Evolutionary conservation across 768 basidiomycete species (phyloP).

Genomic region (Saitozyma podzolica): DNA sequence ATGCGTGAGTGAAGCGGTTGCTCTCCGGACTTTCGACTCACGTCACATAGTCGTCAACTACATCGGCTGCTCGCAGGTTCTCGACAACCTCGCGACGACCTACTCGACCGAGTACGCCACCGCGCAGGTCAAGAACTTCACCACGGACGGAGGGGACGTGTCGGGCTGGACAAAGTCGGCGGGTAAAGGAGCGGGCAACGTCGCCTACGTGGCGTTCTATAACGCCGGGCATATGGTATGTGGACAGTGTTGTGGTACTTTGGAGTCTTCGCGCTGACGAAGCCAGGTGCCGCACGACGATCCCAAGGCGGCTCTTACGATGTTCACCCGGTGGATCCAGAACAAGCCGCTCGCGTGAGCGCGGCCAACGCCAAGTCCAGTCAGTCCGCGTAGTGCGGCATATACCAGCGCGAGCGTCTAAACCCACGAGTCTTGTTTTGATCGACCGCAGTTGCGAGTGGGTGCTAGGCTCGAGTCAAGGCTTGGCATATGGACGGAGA

Average conservation of each 20-base stretch:
- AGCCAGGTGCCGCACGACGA: slow-evolving; percentile 85
- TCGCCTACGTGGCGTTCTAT: slow-evolving; percentile 74
- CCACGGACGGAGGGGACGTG: slow-evolving; percentile 58
- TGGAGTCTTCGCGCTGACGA: slow-evolving; percentile 2
- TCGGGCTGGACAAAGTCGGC: slow-evolving; percentile 73
- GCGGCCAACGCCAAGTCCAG: not conserved
- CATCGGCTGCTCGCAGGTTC: slow-evolving; percentile 41
- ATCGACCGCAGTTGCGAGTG: no score
- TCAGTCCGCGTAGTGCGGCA: no score
- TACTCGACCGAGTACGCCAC: slow-evolving; percentile 66
- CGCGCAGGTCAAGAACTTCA: slow-evolving; percentile 60
- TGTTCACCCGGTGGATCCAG: slow-evolving; percentile 55
- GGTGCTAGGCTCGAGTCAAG: no score
- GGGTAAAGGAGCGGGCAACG: slow-evolving; percentile 74
- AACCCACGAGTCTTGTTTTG: no score
- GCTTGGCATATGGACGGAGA: no score
- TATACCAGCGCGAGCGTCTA: no score
- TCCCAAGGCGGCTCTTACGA: slow-evolving; percentile 75
- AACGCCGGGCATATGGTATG: slow-evolving; percentile 70
- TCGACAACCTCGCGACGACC: slow-evolving; percentile 67
- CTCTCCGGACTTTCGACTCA: not conserved
- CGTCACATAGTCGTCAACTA: slow-evolving; percentile 31
- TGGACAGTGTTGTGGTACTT: not conserved
- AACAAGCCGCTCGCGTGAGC: slow-evolving; percentile 51
- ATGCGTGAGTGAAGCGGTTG: slow-evolving; percentile 31